Conservation (phyloP, 2,329 filamentous ascomycete species). For the Pseudohalonectria lignicola region DNA sequence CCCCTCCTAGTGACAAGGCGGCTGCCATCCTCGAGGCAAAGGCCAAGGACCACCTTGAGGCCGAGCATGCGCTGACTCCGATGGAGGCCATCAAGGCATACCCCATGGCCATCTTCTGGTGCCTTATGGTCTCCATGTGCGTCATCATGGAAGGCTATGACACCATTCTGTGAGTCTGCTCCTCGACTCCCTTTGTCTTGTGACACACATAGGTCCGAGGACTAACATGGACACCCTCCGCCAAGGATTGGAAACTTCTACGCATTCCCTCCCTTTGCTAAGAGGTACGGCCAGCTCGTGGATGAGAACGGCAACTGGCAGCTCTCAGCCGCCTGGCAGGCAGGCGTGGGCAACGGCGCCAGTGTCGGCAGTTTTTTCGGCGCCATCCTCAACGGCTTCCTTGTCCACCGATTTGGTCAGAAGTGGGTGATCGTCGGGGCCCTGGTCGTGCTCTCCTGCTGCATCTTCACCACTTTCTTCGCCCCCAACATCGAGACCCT, state of each 20-base stretch:
- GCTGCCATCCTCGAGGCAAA: too few species aligned
- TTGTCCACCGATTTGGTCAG: conserved; percentile 31
- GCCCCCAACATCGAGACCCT: conserved; percentile 42
- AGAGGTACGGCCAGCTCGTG: conserved; percentile 16
- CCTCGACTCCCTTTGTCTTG: background rate
- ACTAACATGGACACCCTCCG: background rate
- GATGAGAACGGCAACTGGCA: conserved; percentile 19
- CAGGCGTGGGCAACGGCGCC: conserved; percentile 24
- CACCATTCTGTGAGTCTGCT: conserved; percentile 5
- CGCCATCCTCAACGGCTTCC: conserved; percentile 33
- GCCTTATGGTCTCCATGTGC: conserved; percentile 9
- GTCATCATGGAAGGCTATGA: conserved; percentile 12
- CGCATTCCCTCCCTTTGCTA: conserved; percentile 12
- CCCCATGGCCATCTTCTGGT: conserved; percentile 9
- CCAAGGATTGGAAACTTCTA: conserved; percentile 9
- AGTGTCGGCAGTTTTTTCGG: conserved; percentile 37
- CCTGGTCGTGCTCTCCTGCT: conserved; percentile 23
- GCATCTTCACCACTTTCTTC: conserved; percentile 54
- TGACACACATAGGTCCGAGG: background rate
- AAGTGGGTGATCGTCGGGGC: conserved; percentile 30
- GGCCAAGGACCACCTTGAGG: background rate
- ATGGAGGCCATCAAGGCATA: conserved; percentile 11
- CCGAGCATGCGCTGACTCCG: conserved; percentile 7
- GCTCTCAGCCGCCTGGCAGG: conserved; percentile 37
- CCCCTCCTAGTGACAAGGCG: too few species aligned